Evolutionary conservation across 805 yeast genomes (phyloP).

Genomic region (Sungouiella thailandica): DNA sequence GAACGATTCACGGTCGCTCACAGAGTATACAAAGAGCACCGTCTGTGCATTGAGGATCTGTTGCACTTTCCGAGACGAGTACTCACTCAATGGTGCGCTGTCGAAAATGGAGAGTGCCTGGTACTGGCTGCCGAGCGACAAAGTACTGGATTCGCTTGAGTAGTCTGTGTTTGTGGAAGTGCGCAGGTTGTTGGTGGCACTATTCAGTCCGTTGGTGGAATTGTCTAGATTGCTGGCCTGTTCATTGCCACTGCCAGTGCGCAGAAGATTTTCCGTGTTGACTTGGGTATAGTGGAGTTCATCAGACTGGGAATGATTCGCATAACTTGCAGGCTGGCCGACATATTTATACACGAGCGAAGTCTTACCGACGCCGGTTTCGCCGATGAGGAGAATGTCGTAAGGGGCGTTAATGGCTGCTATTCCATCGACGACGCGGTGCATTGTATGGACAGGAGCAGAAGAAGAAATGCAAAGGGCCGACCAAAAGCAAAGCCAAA

Average conservation of each 20-base stretch:
- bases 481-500: too few species aligned
- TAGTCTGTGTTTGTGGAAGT: too few species aligned
- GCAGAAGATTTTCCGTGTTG: neutral
- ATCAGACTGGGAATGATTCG: neutral
- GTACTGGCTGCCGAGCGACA: constrained; percentile 2
- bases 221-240: too few species aligned
- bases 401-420: constrained; percentile 9
- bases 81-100: constrained; percentile 22
- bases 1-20: constrained; percentile 23
- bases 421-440: constrained; percentile 7
- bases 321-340: constrained; percentile 3
- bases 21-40: constrained; percentile 27
- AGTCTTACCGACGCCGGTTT: constrained; percentile 12
- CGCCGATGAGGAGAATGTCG: constrained; percentile 14
- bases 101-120: constrained; percentile 31
- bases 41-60: constrained; percentile 28
- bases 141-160: constrained; percentile 3
- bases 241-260: too few species aligned
- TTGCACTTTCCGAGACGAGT: constrained; percentile 20
- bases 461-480: too few species aligned
- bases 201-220: too few species aligned
- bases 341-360: constrained; percentile 12
- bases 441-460: neutral
- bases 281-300: neutral
- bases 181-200: too few species aligned